Evolutionary conservation across 2,329 filamentous ascomycete species (phyloP), one percentile per base, ranked within the genome.

Genomic region (Calonectria henricotiae): DNA sequence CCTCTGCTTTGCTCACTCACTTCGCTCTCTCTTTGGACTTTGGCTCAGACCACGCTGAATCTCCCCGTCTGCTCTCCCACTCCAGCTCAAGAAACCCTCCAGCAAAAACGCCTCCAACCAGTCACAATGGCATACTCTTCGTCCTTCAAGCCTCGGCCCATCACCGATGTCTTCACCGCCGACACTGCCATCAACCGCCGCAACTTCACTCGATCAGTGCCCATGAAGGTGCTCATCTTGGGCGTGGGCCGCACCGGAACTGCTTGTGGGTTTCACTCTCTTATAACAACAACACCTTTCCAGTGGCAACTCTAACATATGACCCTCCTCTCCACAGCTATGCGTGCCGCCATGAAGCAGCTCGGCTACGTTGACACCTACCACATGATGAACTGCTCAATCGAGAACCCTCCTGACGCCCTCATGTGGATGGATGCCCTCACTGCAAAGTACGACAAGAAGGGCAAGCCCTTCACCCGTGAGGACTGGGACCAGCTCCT

Each of bases 351-450:
- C 23, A 87, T 93, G 79, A 87, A 90, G 78, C 85, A 89, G 75
- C 86, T 93, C 46, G 91, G 91, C 71, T 93, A 91, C 80, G 84
- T 88, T 75, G 89, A 92, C 80, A 91, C 89, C 70, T 93, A 93
- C 85, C 92, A 93, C 84, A 92, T 92, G 90, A 91, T 92, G 89
- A 91, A 87, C 76, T 89, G 88, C 74, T 90, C 88, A 69, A 89
- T 92, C 70, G 90, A 93, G 82, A 93, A 27, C 73, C 80, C 79
- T 5, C 77, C 77, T 39, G 91, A 93, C 77, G 89, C 88, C 65
- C 84, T 92, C 47, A 89, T 93, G 84, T 94, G 92, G 92, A 89
- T 90, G 82, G 90, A 93, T 72, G 91, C 91, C 32, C 86, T 94
- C 66, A 83, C 84, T 20, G 89, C 90, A 73, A 85, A 85, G 72